Conservation (phyloP, 306 rosid species). For the Hippophae tibetana region DNA sequence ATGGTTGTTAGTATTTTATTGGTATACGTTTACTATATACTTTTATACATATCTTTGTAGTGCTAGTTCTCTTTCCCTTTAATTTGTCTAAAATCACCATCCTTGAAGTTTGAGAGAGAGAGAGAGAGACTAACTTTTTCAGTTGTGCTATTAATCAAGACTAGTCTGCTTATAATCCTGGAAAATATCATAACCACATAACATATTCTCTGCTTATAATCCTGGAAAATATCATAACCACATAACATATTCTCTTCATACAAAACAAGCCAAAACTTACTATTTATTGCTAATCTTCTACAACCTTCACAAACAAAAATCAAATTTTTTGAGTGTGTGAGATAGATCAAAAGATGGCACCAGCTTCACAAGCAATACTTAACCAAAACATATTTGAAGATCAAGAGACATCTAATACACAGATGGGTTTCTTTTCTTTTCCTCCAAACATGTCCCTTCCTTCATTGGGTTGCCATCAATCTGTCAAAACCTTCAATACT, state of each 20-base stretch:
- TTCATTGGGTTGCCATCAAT: conserved; percentile 45
- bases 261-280: conserved; percentile 1
- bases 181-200: neutral
- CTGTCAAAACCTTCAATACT: conserved; percentile 38
- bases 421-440: conserved; percentile 62
- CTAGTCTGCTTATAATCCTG: neutral
- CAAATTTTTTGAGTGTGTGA: no score
- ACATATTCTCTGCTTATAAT: neutral
- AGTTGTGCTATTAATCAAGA: neutral
- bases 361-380: conserved; percentile 36
- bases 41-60: no score
- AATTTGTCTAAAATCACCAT: no score
- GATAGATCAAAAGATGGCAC: conserved; percentile 24
- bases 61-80: no score
- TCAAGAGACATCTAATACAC: conserved; percentile 32
- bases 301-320: conserved; percentile 4
- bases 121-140: neutral
- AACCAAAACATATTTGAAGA: conserved; percentile 53
- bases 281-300: conserved; percentile 10
- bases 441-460: conserved; percentile 46
- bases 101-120: no score
- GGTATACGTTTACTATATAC: no score
- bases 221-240: neutral
- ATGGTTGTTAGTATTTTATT: no score
- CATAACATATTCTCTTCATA: neutral